These are phyloP conservation scores for Microcyclospora pomicola DNA, from an alignment of 2,329 filamentous ascomycete genomes.

Conservation along the genomic window DNA sequence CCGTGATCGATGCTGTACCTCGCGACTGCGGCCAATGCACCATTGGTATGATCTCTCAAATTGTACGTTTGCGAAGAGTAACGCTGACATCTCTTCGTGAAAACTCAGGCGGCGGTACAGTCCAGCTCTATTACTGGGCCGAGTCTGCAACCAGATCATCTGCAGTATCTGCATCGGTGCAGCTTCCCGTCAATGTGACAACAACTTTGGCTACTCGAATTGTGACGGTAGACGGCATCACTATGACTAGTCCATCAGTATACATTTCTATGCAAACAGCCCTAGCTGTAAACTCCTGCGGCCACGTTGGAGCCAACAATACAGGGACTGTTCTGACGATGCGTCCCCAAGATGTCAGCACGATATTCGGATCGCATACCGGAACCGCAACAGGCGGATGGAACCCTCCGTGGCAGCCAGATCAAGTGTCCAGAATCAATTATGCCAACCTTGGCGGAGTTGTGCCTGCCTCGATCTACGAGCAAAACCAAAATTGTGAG, in stretches of 20 bases:
- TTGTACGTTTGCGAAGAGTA: too few relatives aligned
- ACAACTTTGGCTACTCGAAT: neutral
- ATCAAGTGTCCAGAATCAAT: neutral
- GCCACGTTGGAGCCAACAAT: slow-evolving; percentile 1
- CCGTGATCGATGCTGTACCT: too few relatives aligned
- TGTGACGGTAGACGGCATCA: neutral
- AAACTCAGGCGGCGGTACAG: neutral
- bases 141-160: neutral
- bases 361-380: neutral
- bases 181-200: neutral
- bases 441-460: neutral
- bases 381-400: neutral
- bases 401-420: neutral
- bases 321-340: neutral
- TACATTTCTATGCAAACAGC: slow-evolving; percentile 5
- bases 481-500: neutral
- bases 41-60: too few relatives aligned
- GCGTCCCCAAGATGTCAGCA: neutral
- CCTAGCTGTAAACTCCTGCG: slow-evolving; percentile 1
- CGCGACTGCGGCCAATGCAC: too few relatives aligned
- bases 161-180: too few relatives aligned
- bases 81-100: too few relatives aligned
- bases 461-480: slow-evolving; percentile 1
- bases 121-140: neutral
- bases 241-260: neutral